Base-by-base conservation (phyloP, 371 early-diverging fungal species). In the Mortierella sp. region DNA sequence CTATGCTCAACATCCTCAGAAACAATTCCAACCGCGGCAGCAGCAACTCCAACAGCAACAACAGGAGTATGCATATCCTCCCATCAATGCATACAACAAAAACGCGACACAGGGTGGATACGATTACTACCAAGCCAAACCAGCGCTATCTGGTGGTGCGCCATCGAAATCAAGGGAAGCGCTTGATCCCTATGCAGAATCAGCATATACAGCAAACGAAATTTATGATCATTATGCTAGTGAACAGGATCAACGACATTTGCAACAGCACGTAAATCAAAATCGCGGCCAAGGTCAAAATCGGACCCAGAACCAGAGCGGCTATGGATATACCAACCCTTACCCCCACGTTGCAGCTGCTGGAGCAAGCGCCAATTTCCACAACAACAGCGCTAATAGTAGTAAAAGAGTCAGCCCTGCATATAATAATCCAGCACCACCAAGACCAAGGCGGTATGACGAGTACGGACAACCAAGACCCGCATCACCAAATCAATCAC, bases 401-500 rank as follows among this genome's bases (percentile, higher is more conserved):
- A 59, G 43, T 47, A 65, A 55, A 41, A 53, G 48, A 40, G 45
- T 33, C 58, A 70, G 58, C 7, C 28, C 62, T 19, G 36, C 63
- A 11, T 62, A 67, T 38, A 38, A 13, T n/a, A 58, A 58, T 32
- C 68, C 63, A 41, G 24, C 61, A 1, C 73, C 73, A 24, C 40
- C 70, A 48, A 66, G 73, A 5, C 36, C 59, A 52, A 43, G 59
- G 38, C 70, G 67, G n/a, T 67, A 74, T 36, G 74, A 78, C 7
- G 70, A 68, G 4, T 67, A 74, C 52, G 55, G 52, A 15, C 66
- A 36, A 0, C 67, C 38, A 45, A 67, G 74, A 13, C 74, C 80
- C 13, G 60, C 64, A 2, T 79, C 80, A 4, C 76, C 75, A 1
- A 69, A 69, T n/a, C 72, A 65, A 24, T 79, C 80, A 10, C 75